Base-by-base conservation (phyloP, 2,329 filamentous ascomycete species). In the Torrubiella hemipterigena region DNA sequence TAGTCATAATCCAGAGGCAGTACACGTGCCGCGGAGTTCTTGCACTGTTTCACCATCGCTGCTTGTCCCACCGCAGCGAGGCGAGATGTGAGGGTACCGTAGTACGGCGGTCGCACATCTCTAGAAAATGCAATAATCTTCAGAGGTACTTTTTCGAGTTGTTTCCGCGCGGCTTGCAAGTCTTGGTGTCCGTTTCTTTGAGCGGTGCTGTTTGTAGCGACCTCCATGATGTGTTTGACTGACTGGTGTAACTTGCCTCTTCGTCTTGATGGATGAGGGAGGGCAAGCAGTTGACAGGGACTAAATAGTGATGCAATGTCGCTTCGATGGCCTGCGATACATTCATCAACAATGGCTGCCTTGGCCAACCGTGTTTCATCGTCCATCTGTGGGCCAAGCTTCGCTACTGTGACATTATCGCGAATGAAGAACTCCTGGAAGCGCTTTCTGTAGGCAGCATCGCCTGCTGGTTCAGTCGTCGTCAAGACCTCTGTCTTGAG, bases 391-490 rank as follows among this genome's bases (percentile, higher is more conserved):
- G 73, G 73, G 3, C 60, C 62, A 29, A 64, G 58, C 0, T 67
- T 64, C 1, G 86, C 85, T 32, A 95, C 43, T n/a, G 58, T 70
- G 2, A 84, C 81, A 45, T 84, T 69, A 3, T 76, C 66, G 36
- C 84, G 80, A 27, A 91, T 48, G 39, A 81, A 87, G 52, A 95
- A 96, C 0, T 82, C 77, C 19, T 85, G 69, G 46, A 96, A 96
- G 21, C 67, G 61, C 42, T 73, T 76, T 13, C 81, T 61, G 42
- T 84, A 87, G 27, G 73, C 66, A 0, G 69, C 65, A 30, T 42
- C 47, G 17, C 38, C 30, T 7, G 36, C 17, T 15, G 30, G n/a
- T 5, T 29, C 30, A 3, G 22, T 29, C 2, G 31, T 12, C 21
- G 40, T 45, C 10, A 30, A 23, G 10, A 37, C 34, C 22, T 44